Base-by-base conservation (phyloP, 345 rosid genomes). In the Crucihimalaya himalaica region DNA sequence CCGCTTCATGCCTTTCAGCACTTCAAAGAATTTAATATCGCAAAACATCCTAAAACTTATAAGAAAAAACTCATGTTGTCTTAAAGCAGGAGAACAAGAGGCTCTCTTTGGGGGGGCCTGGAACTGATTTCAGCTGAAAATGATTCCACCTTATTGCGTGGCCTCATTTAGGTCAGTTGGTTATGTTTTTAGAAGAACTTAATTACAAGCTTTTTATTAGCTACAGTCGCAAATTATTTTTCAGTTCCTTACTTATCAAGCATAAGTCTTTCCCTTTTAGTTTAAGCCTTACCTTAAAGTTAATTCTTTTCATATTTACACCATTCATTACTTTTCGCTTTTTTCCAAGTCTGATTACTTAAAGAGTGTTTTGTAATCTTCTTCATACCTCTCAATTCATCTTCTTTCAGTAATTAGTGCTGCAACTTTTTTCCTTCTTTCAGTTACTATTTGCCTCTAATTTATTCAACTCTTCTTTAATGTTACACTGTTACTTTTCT, bases 81-180 rank as follows among this genome's bases (percentile, higher is more conserved):
- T 88, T 84, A 84, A 94, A 94, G 92, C 97, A 94, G 97, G 98
- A 85, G 85, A 76, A 80, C 87, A 69, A 86, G 95, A 80, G 96
- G 97, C 97, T 93, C 98, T 93, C 93, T 84, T 85, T 85, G 84
- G 87, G 85, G 88, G 88, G 83, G 89, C 93, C 96, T 88, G 95
- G 89, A 88, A 89, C 90, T 91, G 88, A 86, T 81, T 83, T 85
- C 96, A 81, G 96, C 87, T 89, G 92, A 91, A 92, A 91, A 75
- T 94, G 96, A 89, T 88, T 83, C 93, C 95, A 89, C 95, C 87
- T 84, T 85, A 85, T 83, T 86, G 83, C 88, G 86, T 94, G 98
- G 97, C 97, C 91, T 91, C 97, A 89, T 86, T 94, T 92, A 92
- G 97, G 97, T 92, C 97, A 95, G 97, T 92, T 83, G 74, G 64